Conservation (phyloP, 2,329 filamentous ascomycete genomes). For the Leptodontidium sp. region DNA sequence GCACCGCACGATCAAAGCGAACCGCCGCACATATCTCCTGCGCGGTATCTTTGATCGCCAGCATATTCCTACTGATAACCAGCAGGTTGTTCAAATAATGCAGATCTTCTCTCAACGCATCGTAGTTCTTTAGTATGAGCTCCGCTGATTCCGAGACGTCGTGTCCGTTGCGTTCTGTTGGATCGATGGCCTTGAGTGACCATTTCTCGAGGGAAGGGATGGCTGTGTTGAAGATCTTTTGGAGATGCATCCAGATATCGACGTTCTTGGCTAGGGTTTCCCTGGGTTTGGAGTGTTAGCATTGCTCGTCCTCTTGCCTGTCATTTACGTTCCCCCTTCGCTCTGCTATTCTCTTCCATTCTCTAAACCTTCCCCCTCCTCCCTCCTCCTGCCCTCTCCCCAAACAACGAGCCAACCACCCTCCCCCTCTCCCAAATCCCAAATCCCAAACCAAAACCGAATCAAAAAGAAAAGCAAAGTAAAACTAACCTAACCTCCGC, state of each 20-base stretch:
- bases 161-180: constrained; percentile 61
- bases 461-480: not conserved
- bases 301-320: not conserved
- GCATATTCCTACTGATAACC: constrained; percentile 70
- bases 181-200: constrained; percentile 63
- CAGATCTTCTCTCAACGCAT: constrained; percentile 66
- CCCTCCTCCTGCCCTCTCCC: not conserved
- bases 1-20: constrained; percentile 71
- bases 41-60: constrained; percentile 70
- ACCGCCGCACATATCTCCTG: constrained; percentile 72
- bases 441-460: no score
- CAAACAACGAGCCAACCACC: not conserved
- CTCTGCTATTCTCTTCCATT: not conserved
- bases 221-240: constrained; percentile 66
- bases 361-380: not conserved
- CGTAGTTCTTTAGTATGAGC: constrained; percentile 69
- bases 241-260: constrained; percentile 71
- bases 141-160: constrained; percentile 69
- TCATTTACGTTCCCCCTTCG: not conserved
- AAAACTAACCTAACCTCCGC: constrained; percentile 64
- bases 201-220: constrained; percentile 67
- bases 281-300: constrained; percentile 48
- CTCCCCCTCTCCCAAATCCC: not conserved
- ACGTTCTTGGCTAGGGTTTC: constrained; percentile 69
- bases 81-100: constrained; percentile 71